Conservation (phyloP, 805 yeast species). For the Wickerhamomyces ciferrii region DNA sequence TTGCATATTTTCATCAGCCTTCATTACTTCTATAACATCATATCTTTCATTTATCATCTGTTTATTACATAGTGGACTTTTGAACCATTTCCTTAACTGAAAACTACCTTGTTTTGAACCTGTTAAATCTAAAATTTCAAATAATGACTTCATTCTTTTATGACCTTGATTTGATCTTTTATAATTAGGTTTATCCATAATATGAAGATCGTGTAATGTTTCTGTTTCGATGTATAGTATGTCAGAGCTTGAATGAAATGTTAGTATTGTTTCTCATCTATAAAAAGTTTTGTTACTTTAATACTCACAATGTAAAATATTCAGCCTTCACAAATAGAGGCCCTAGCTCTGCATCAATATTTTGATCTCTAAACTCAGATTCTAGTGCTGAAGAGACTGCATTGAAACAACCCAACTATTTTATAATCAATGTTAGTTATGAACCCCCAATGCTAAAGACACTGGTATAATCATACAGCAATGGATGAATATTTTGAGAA, state of each 20-base stretch:
- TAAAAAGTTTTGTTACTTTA: no score
- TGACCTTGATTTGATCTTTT: not conserved
- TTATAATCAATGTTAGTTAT: not conserved
- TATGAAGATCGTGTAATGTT: slow-evolving; percentile 21
- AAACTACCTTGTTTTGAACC: slow-evolving; percentile 25
- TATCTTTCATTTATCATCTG: slow-evolving; percentile 24
- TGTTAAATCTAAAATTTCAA: slow-evolving; percentile 20
- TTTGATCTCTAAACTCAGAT: not conserved
- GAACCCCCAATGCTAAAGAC: no score
- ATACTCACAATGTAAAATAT: not conserved
- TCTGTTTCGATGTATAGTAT: slow-evolving; percentile 24
- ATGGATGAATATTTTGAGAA: slow-evolving; percentile 1
- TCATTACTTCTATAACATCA: slow-evolving; percentile 21
- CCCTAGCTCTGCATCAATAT: not conserved
- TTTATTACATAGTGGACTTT: slow-evolving; percentile 27
- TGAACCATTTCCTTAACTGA: slow-evolving; percentile 28
- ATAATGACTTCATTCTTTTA: slow-evolving; percentile 2
- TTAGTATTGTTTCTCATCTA: not conserved
- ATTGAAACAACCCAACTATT: not conserved
- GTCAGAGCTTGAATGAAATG: not conserved
- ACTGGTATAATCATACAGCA: slow-evolving; percentile 7
- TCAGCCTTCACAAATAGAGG: not conserved
- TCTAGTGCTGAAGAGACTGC: not conserved
- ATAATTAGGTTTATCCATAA: slow-evolving; percentile 10
- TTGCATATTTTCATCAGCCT: slow-evolving; percentile 13